Base-by-base conservation (phyloP, 345 rosid species). In the Carallia pectinifolia region DNA sequence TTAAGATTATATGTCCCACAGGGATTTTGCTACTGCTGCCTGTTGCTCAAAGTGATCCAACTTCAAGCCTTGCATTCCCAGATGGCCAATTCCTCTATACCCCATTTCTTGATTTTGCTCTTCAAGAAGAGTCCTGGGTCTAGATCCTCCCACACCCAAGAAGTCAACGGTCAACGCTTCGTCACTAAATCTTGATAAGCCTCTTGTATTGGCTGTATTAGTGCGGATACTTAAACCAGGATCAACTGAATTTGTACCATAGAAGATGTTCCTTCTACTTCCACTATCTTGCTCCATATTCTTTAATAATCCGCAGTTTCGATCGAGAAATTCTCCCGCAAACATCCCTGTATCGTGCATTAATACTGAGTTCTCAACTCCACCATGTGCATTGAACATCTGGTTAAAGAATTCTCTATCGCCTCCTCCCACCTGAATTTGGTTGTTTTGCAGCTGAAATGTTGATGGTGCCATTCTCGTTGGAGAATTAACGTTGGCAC, bases 161-260 rank as follows among this genome's bases (percentile, higher is more conserved):
- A 87, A 87, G 80, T 87, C 88, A 60, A 87, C 85, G 0, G 90
- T 86, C 81, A 72, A 79, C 61, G 74, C 68, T 12, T 79, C 87
- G 58, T 72, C 82, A 27, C 19, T 71, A 5, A 74, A 81, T 16
- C 70, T 64, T 38, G 79, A 52, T 16, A 66, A 58, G n/a, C 71
- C 71, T 39, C 63, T 53, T 53, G 68, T 65, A 29, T 68, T 65
- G 0, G 47, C 48, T 58, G 61, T 64, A 48, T 10, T 44, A 1
- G 58, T 54, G 8, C 29, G 62, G 50, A 29, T 67, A 39, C 52
- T 65, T 47, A 66, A 36, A 15, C 72, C 62, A 7, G 69, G 33
- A 68, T 44, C 61, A 44, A 44, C 50, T 33, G 73, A 29, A 71
- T 33, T 65, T 60, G 56, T 30, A 30, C 74, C 71, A n/a, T 56